Percentiles rank a stretch among this genome's conserved stretches.
phyloP scores from a whole-genome alignment of 1,284 basidiomycete species.

The Austroboletus sp. region DNA sequence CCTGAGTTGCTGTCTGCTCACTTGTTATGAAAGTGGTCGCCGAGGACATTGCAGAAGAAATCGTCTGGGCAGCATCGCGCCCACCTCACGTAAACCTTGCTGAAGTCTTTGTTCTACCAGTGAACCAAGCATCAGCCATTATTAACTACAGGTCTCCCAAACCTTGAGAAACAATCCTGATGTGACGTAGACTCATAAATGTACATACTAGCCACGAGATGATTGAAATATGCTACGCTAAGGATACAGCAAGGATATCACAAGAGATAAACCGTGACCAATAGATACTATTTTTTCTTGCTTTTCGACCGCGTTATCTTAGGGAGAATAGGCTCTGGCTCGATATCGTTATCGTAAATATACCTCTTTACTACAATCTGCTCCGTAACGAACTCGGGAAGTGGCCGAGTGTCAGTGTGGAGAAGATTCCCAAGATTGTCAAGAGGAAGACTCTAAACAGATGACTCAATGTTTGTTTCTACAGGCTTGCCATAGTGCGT shows the following conservation, averaged over 20 bases:
- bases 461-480: slow-evolving; percentile 2
- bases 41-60: slow-evolving; percentile 90
- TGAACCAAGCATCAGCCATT: slow-evolving; percentile 72
- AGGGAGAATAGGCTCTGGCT: slow-evolving; percentile 35
- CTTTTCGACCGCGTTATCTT: slow-evolving; percentile 48
- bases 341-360: slow-evolving; percentile 73
- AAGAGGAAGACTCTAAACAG: slow-evolving; percentile 51
- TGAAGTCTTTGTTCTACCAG: slow-evolving; percentile 70
- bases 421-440: slow-evolving; percentile 72
- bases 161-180: slow-evolving; percentile 3
- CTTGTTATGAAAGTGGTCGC: slow-evolving; percentile 51
- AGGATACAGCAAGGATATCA: slow-evolving; percentile 32
- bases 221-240: slow-evolving; percentile 18
- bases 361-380: slow-evolving; percentile 72
- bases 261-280: slow-evolving; percentile 14
- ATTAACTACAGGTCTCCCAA: slow-evolving; percentile 27
- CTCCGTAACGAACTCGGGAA: slow-evolving; percentile 58
- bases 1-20: slow-evolving; percentile 11
- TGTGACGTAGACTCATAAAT: background rate
- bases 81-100: slow-evolving; percentile 84
- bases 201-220: slow-evolving; percentile 4
- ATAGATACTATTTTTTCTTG: slow-evolving; percentile 36
- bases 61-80: slow-evolving; percentile 89
- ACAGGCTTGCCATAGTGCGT: slow-evolving; percentile 10
- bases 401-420: slow-evolving; percentile 49